A percentile compares a stretch with the other conserved stretches of the same genome.
Conservation (phyloP, 2,329 filamentous ascomycete species). For the Atkinsonella texensis region DNA sequence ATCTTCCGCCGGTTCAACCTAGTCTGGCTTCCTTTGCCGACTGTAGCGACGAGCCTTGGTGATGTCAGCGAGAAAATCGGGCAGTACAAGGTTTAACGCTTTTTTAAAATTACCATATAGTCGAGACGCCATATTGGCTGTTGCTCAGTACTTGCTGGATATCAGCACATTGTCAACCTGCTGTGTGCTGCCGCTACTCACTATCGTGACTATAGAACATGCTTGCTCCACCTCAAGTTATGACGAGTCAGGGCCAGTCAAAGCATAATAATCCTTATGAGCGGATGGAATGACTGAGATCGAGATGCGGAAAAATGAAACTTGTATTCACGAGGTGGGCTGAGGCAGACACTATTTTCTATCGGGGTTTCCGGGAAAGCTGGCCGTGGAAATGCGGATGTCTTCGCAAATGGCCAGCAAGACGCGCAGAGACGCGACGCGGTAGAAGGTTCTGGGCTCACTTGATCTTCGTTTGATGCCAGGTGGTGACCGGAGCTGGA, state of each 20-base stretch:
- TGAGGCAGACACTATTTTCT: background rate
- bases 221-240: conserved; percentile 5
- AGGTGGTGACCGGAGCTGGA: background rate
- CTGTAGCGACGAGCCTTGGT: conserved; percentile 76
- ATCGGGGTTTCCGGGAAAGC: background rate
- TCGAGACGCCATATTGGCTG: conserved; percentile 82
- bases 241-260: background rate
- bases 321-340: background rate
- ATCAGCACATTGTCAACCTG: too few species aligned
- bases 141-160: conserved; percentile 56
- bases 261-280: background rate
- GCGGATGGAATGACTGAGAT: background rate
- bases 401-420: background rate
- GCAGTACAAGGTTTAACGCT: too few species aligned
- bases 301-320: background rate
- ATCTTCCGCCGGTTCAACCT: conserved; percentile 79
- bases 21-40: conserved; percentile 60
- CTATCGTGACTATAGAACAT: conserved; percentile 98
- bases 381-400: background rate
- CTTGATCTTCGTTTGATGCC: background rate
- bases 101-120: conserved; percentile 60
- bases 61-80: background rate
- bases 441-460: background rate
- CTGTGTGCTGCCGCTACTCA: conserved; percentile 22
- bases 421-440: background rate